Evolutionary conservation across 202 grass and related monocot species (phyloP), one percentile per base, ranked within the genome.

Genomic region (Panicum hallii): DNA sequence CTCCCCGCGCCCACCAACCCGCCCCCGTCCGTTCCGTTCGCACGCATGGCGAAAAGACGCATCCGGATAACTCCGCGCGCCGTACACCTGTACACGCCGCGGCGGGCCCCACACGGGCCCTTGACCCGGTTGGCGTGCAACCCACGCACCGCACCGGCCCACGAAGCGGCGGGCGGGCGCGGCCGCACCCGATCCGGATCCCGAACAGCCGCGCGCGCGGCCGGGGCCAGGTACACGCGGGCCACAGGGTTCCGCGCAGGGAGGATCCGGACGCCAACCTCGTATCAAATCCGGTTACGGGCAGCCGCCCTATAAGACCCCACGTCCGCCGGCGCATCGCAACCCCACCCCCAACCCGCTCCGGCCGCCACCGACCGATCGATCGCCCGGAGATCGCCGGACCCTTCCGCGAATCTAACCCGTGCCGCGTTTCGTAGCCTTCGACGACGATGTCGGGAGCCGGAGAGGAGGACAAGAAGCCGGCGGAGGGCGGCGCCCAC

Each of bases 391-490:
- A 45, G 42, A 78, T 46, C 57, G 17, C 75, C 57, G 74, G 36
- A 61, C 7, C 0, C 4, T 42, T 48, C 22, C 65, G 36, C 19
- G 34, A 46, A 15, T 2, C n/a, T 5, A 12, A 60, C 36, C 19
- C 4, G 14, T 19, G 20, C 20, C 50, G 47, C 15, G 34, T 9
- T 10, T 8, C 26, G 71, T 15, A 75, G 61, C 6, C 13, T 20
- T 63, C 40, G 19, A 10, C n/a, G 36, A 84, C 49, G 85, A 96
- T 93, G 93, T 96, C 89, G 40, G 91, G 81, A 19, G 67, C 84
- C 10, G 90, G 82, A 4, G 91, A 96, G 53, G 93, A 93, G 82
- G 94, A 96, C 64, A 93, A 96, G 94, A 96, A 93, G 75, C 91
- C 94, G 9, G 83, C 79, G 5, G 87, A 95, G 61, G 89, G 72